These are phyloP conservation scores for Margaritispora aquatica DNA, from an alignment of 495 filamentous ascomycete genomes.

Conservation along the genomic window DNA sequence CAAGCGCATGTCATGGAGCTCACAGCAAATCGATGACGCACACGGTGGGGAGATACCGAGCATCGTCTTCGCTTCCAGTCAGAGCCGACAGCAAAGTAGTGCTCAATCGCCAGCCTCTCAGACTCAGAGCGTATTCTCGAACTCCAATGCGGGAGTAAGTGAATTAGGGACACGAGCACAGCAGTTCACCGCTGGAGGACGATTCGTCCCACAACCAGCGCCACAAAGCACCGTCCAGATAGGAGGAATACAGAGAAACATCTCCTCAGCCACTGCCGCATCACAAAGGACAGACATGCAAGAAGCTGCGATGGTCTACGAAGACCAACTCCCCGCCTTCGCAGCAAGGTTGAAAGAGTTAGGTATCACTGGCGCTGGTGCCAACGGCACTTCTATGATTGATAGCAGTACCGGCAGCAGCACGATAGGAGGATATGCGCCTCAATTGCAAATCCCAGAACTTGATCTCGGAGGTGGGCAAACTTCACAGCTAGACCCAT, in stretches of 20 bases:
- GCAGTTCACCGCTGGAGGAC: background rate
- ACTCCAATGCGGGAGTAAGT: background rate
- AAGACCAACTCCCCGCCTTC: background rate
- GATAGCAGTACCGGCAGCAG: background rate
- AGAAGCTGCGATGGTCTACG: background rate
- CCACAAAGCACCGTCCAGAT: background rate
- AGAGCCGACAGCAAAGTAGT: background rate
- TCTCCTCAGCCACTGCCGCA: background rate
- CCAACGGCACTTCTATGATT: background rate
- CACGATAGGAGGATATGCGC: background rate
- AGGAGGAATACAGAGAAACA: background rate
- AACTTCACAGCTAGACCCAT: background rate
- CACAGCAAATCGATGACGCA: background rate
- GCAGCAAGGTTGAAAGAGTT: background rate
- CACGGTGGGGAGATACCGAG: background rate
- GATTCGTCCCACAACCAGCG: background rate
- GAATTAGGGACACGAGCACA: background rate
- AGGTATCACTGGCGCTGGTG: background rate
- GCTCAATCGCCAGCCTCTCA: background rate
- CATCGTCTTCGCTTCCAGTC: background rate
- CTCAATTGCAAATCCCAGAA: background rate
- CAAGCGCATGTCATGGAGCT: background rate
- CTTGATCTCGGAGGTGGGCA: background rate
- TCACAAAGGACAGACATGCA: background rate
- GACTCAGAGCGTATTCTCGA: background rate